These are phyloP conservation scores for Candolleomyces efflorescens DNA, from an alignment of 768 basidiomycete genomes.

Conservation along the genomic window DNA sequence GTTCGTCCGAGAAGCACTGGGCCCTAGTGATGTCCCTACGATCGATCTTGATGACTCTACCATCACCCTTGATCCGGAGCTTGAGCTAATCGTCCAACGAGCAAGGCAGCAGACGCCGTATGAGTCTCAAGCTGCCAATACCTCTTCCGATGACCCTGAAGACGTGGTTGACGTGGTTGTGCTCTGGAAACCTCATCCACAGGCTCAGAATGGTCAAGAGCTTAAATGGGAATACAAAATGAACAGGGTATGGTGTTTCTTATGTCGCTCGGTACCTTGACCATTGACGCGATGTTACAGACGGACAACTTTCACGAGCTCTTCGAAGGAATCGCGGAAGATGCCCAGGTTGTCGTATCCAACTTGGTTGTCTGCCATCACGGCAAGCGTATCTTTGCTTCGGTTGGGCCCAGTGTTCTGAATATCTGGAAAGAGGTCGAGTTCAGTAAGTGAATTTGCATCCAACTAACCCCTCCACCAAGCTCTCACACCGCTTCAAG, in stretches of 20 bases:
- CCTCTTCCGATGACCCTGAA: slow-evolving; percentile 22
- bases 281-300: slow-evolving; percentile 28
- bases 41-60: too few species aligned
- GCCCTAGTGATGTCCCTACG: too few species aligned
- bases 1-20: slow-evolving; percentile 43
- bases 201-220: slow-evolving; percentile 34
- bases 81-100: slow-evolving; percentile 48
- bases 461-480: not conserved
- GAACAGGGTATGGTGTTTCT: slow-evolving; percentile 44
- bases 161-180: slow-evolving; percentile 48
- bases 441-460: slow-evolving; percentile 43
- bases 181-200: slow-evolving; percentile 65
- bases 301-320: slow-evolving; percentile 59
- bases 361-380: slow-evolving; percentile 60
- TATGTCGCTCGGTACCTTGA: not conserved
- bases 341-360: slow-evolving; percentile 44
- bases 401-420: slow-evolving; percentile 62
- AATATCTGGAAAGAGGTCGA: slow-evolving; percentile 66
- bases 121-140: slow-evolving; percentile 1
- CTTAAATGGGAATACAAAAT: slow-evolving; percentile 51
- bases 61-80: slow-evolving; percentile 48
- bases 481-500: slow-evolving; percentile 28
- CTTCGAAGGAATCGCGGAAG: slow-evolving; percentile 64
- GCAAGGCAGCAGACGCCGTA: slow-evolving; percentile 22
- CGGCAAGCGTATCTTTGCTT: slow-evolving; percentile 62